phyloP scores from a whole-genome alignment of 2,329 filamentous ascomycete genomes.

The Colletotrichum siamense region DNA sequence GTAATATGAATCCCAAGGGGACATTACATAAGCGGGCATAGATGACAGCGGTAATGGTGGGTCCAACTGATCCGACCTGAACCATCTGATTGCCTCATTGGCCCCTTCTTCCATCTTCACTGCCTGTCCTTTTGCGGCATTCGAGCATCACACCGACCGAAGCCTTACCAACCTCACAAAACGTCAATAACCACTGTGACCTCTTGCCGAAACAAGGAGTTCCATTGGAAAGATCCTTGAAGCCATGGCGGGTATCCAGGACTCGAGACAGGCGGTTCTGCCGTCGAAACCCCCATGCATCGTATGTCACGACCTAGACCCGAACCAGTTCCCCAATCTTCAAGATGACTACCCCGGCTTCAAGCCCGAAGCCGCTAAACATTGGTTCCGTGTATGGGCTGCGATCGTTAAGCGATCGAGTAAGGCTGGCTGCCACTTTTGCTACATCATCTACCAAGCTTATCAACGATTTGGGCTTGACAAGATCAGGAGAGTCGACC shows the following conservation, averaged over 20 bases:
- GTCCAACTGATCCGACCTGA: accelerated
- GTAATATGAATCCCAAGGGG: neutral
- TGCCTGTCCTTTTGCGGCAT: neutral
- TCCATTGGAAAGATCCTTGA: accelerated
- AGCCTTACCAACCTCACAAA: neutral
- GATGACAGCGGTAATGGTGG: accelerated
- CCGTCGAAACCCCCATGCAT: neutral
- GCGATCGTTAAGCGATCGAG: neutral
- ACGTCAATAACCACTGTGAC: neutral
- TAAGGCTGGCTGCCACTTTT: conserved; percentile 4
- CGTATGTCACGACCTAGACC: neutral
- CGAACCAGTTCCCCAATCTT: neutral
- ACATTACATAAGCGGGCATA: neutral
- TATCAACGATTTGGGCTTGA: neutral
- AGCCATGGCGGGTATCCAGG: neutral
- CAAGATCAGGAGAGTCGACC: neutral
- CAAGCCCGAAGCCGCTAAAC: neutral
- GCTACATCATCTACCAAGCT: neutral
- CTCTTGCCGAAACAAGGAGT: neutral
- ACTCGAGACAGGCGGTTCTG: accelerated
- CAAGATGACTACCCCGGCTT: neutral
- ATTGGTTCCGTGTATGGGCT: neutral
- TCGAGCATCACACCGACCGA: neutral
- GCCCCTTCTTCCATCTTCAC: accelerated
- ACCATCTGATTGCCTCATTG: neutral